Percentiles rank a stretch among this genome's conserved stretches.
These are phyloP conservation scores for Calocybe indica DNA, from an alignment of 768 basidiomycete genomes.

Conservation along the genomic window DNA sequence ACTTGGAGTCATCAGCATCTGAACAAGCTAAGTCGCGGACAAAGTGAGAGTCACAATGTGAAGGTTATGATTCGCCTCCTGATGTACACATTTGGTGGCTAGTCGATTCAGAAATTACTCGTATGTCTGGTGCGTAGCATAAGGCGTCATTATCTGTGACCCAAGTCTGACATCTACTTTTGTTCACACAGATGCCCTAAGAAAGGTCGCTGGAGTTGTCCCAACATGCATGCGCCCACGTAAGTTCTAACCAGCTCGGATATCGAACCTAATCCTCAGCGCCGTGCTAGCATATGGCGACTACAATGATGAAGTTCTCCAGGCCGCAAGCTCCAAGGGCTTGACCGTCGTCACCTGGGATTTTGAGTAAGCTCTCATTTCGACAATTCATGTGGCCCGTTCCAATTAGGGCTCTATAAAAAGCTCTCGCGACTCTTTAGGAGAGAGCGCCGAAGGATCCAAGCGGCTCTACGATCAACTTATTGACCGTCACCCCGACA, in stretches of 20 bases:
- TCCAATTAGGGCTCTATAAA: neutral
- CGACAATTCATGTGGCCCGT: neutral
- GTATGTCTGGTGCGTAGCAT: slow-evolving; percentile 32
- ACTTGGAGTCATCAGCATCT: slow-evolving; percentile 38
- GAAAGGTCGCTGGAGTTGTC: slow-evolving; percentile 13
- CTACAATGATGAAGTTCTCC: slow-evolving; percentile 16
- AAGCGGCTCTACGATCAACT: slow-evolving; percentile 22
- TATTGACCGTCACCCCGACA: slow-evolving; percentile 22
- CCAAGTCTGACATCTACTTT: neutral
- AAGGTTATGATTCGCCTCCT: neutral
- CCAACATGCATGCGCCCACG: slow-evolving; percentile 19
- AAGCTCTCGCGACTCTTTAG: slow-evolving; percentile 34
- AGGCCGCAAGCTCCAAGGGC: slow-evolving; percentile 10
- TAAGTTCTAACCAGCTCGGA: slow-evolving; percentile 2
- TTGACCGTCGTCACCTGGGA: slow-evolving; percentile 28
- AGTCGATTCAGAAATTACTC: slow-evolving; percentile 42
- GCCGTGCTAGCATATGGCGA: slow-evolving; percentile 13
- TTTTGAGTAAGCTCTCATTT: slow-evolving; percentile 23
- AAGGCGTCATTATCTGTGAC: neutral
- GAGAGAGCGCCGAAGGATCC: slow-evolving; percentile 20
- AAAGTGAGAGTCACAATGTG: slow-evolving; percentile 21
- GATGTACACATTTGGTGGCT: neutral
- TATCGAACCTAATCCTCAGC: neutral
- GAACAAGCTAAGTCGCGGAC: slow-evolving; percentile 29
- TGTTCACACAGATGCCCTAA: slow-evolving; percentile 10